A percentile compares a stretch with the other conserved stretches of the same genome.
These are phyloP conservation scores for Pythium phragmiticola DNA, from an alignment of 352 stramenopile genomes.

Conservation along the genomic window DNA sequence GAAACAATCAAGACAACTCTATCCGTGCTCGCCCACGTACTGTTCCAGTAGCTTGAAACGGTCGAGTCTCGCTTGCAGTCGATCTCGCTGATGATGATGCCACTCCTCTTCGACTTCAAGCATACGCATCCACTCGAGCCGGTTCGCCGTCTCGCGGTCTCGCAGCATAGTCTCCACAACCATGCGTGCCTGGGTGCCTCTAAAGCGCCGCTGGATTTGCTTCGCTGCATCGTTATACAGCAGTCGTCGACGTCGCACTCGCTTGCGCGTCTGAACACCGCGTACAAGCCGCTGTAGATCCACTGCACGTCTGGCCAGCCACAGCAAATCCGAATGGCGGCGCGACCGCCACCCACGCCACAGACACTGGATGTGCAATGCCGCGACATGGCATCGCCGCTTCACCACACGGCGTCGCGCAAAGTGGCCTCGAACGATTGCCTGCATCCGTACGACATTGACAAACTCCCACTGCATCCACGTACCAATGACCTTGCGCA, in stretches of 20 bases:
- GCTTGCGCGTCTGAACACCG: constrained; percentile 45
- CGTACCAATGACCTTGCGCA: constrained; percentile 39
- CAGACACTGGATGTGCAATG: constrained; percentile 57
- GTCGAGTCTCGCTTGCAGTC: constrained; percentile 46
- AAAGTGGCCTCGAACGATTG: constrained; percentile 54
- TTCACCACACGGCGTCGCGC: constrained; percentile 17
- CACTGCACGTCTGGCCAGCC: constrained; percentile 42
- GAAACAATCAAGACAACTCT: background rate
- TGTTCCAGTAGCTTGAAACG: constrained; percentile 53
- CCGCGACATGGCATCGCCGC: constrained; percentile 34
- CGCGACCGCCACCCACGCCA: constrained; percentile 53
- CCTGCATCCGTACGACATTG: constrained; percentile 64
- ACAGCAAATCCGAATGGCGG: constrained; percentile 47
- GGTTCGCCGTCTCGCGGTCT: constrained; percentile 61
- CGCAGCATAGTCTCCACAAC: constrained; percentile 40
- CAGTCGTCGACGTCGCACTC: constrained; percentile 22
- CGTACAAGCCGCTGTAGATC: constrained; percentile 60
- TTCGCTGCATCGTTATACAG: constrained; percentile 30
- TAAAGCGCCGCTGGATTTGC: constrained; percentile 72
- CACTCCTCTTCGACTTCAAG: constrained; percentile 74
- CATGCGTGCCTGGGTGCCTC: constrained; percentile 46
- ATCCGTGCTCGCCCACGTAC: constrained; percentile 27
- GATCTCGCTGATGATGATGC: constrained; percentile 58
- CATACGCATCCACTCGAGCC: constrained; percentile 64
- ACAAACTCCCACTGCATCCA: constrained; percentile 61